Evolutionary conservation across 176 grass and related monocot genomes (phyloP).

Genomic region (Secale cereale): DNA sequence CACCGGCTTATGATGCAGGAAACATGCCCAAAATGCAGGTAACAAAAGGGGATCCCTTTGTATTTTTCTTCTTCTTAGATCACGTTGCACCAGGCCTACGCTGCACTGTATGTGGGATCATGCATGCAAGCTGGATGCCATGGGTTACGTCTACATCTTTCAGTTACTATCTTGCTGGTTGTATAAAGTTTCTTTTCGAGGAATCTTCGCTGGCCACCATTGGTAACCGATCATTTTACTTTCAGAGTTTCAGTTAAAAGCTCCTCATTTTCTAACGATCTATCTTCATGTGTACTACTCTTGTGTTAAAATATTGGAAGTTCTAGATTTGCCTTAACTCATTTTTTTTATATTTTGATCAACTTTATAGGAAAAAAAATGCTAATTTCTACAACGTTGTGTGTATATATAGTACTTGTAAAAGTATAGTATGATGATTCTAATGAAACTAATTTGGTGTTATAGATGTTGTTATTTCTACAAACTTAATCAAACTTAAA

Average conservation of each 20-base stretch:
- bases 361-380: too few relatives aligned
- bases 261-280: not conserved
- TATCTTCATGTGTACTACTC: not conserved
- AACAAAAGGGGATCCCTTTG: not conserved
- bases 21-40: slow-evolving; percentile 14
- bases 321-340: too few relatives aligned
- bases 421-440: too few relatives aligned
- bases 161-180: not conserved
- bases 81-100: not conserved
- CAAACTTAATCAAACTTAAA: too few relatives aligned
- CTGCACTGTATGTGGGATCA: not conserved
- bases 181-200: not conserved
- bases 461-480: not conserved
- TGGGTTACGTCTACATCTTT: not conserved
- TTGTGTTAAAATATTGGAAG: too few relatives aligned
- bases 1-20: slow-evolving; percentile 16
- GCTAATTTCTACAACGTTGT: too few relatives aligned
- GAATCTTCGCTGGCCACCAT: not conserved
- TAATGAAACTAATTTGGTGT: not conserved
- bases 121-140: slow-evolving; percentile 8
- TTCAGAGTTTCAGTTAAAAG: not conserved
- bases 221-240: not conserved
- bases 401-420: too few relatives aligned
- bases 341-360: not conserved
- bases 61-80: not conserved